Conservation (phyloP, 1,139 yeast genomes). For the Casaregolazyma suthepensis region DNA sequence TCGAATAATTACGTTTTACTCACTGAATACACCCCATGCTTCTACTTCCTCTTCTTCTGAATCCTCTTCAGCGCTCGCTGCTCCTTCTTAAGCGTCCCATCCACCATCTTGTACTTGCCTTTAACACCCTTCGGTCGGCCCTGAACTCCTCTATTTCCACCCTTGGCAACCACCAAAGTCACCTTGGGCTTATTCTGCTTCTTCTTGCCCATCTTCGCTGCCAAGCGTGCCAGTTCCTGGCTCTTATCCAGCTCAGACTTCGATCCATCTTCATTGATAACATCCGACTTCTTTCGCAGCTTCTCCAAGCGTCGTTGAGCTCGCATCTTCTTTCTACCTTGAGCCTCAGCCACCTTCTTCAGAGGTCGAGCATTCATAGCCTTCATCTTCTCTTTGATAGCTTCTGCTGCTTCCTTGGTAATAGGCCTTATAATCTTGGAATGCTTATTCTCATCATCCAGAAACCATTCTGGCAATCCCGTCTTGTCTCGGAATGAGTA, state of each 20-base stretch:
- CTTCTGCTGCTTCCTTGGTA: conserved; percentile 93
- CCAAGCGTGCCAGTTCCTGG: conserved; percentile 79
- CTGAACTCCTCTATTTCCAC: conserved; percentile 73
- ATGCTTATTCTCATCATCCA: conserved; percentile 85
- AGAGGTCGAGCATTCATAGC: conserved; percentile 95
- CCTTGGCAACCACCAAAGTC: conserved; percentile 85
- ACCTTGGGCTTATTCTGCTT: conserved; percentile 75
- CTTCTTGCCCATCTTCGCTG: conserved; percentile 68
- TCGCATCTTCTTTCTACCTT: conserved; percentile 94
- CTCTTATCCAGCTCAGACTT: conserved; percentile 92
- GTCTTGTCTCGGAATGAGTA: conserved; percentile 88
- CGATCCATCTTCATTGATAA: conserved; percentile 80
- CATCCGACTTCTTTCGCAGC: conserved; percentile 87
- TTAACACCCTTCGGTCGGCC: conserved; percentile 97
- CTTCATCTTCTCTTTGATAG: conserved; percentile 81
- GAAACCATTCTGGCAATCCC: conserved; percentile 90
- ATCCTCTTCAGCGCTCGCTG: conserved; percentile 88
- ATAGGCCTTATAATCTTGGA: conserved; percentile 84
- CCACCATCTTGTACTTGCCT: conserved; percentile 99
- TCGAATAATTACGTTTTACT: too few species aligned
- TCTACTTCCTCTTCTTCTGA: conserved; percentile 58
- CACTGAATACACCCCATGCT: neutral
- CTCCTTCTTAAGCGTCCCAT: conserved; percentile 96
- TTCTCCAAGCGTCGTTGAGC: conserved; percentile 84
- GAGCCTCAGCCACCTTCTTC: conserved; percentile 95